Evolutionary conservation across 805 yeast species (phyloP), one percentile per base, ranked within the genome.

Genomic region (Spathaspora gorwiae): DNA sequence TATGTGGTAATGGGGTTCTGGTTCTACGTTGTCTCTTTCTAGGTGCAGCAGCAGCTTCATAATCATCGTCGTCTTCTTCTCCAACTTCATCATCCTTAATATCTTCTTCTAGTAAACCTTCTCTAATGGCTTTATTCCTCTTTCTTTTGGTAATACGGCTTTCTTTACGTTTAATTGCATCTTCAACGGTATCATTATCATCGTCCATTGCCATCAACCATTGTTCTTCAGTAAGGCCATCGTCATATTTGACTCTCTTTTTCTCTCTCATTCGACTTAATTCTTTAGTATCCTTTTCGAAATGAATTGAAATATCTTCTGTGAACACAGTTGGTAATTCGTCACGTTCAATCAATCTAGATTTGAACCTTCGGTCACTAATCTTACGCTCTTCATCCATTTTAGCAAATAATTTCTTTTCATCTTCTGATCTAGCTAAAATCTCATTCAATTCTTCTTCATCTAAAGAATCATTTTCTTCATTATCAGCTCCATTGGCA

Each of bases 211-310:
- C 88, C 61, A 80, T 80, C 42, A 84, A 63, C 95, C 97, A 94
- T 63, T 92, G 97, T 57, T 88, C 97, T 61, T 94, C 99, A 6
- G 95, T 84, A 54, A 90, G 66, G 26, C 84, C 83, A 54, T 90
- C 97, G 61, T 94, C 98, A 56, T 84, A 84, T 53, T 84, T 84
- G n/a, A 82, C 79, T 7, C 78, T 66, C 64, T 87, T 88, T 46
- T 95, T 84, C 55, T 85, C 90, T 60, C 98, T 80, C 39, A 83
- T 78, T 33, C 82, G 88, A 12, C 61, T 76, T 12, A 73, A 65
- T 33, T 75, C 76, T 39, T 78, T 76, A 27, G 70, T 70, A 42
- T 80, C 81, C 11, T 69, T 67, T 44, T 78, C 74, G 46, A 80
- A 70, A 52, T 78, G 76, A 27, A 61, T 66, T 6, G 76, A 75